Percentiles rank a stretch among this genome's conserved stretches.
These are phyloP conservation scores for Fragaria nilgerrensis DNA, from an alignment of 306 rosid genomes.

Conservation along the genomic window DNA sequence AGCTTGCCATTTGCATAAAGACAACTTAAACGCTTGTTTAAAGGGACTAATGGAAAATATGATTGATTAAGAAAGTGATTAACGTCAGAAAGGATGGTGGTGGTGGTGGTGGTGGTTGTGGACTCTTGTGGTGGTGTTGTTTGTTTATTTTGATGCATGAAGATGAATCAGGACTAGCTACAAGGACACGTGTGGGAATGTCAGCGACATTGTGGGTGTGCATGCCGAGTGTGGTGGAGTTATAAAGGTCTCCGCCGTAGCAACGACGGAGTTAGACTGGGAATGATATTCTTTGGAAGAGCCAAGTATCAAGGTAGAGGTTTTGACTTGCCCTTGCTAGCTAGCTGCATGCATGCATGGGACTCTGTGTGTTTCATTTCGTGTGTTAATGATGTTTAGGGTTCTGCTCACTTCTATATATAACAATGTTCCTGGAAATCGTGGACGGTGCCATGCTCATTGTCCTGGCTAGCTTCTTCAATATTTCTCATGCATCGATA, in stretches of 20 bases:
- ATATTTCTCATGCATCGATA: neutral
- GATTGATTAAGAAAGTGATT: neutral
- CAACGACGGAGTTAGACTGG: constrained; percentile 56
- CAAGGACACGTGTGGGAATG: constrained; percentile 35
- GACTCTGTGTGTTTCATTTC: constrained; percentile 29
- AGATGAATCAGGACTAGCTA: neutral
- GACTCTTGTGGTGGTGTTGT: neutral
- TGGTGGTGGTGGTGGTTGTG: neutral
- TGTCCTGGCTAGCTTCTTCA: neutral
- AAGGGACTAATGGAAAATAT: neutral
- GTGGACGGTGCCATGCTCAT: neutral
- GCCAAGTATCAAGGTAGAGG: constrained; percentile 31
- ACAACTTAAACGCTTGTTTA: neutral
- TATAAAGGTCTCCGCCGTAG: constrained; percentile 54
- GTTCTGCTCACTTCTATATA: neutral
- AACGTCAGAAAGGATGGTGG: neutral
- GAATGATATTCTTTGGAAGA: neutral
- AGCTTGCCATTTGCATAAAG: neutral
- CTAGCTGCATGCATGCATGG: constrained; percentile 15
- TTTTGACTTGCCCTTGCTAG: constrained; percentile 50
- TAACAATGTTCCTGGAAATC: constrained; percentile 11
- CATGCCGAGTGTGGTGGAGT: constrained; percentile 1
- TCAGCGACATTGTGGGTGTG: constrained; percentile 24
- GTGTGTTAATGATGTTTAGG: constrained; percentile 26
- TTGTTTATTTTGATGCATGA: neutral